Conservation (phyloP, 179 eudicot species). For the Vitellaria paradoxa region DNA sequence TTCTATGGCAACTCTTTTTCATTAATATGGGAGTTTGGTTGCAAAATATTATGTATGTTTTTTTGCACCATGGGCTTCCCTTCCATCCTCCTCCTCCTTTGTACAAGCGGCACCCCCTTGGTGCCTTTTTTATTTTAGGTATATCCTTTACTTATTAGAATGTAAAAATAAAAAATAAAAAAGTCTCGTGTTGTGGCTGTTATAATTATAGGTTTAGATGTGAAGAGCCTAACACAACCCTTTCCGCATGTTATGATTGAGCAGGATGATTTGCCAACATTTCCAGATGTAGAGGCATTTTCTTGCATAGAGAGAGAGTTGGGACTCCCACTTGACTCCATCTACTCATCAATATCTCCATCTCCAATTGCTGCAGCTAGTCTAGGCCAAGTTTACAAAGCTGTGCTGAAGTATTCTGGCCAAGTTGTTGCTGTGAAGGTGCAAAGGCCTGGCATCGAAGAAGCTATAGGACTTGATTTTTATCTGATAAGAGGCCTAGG, state of each 20-base stretch:
- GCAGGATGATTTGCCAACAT: slow-evolving; percentile 98
- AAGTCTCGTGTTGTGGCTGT: not conserved
- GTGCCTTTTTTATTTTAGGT: too few relatives aligned
- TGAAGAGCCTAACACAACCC: slow-evolving; percentile 1
- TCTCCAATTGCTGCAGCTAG: slow-evolving; percentile 98
- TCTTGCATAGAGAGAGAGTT: slow-evolving; percentile 89
- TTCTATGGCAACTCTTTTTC: too few relatives aligned
- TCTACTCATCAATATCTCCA: slow-evolving; percentile 83
- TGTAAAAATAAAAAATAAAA: too few relatives aligned
- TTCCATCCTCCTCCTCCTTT: too few relatives aligned
- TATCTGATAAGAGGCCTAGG: slow-evolving; percentile 92
- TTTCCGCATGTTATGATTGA: slow-evolving; percentile 20
- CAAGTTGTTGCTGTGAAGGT: slow-evolving; percentile 98
- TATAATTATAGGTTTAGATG: not conserved
- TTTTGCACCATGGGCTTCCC: too few relatives aligned
- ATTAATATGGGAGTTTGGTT: too few relatives aligned
- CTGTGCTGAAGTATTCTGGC: slow-evolving; percentile 81
- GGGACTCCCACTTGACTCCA: slow-evolving; percentile 75
- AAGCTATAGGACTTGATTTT: slow-evolving; percentile 93
- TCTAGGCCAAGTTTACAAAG: slow-evolving; percentile 99
- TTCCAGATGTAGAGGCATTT: slow-evolving; percentile 91
- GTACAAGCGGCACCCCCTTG: too few relatives aligned
- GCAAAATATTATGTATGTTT: too few relatives aligned
- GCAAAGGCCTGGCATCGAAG: slow-evolving; percentile 99
- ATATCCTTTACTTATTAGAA: too few relatives aligned